Evolutionary conservation across 257 asterid species (phyloP), one percentile per base, ranked within the genome.

Genomic region (Nicotiana knightiana): DNA sequence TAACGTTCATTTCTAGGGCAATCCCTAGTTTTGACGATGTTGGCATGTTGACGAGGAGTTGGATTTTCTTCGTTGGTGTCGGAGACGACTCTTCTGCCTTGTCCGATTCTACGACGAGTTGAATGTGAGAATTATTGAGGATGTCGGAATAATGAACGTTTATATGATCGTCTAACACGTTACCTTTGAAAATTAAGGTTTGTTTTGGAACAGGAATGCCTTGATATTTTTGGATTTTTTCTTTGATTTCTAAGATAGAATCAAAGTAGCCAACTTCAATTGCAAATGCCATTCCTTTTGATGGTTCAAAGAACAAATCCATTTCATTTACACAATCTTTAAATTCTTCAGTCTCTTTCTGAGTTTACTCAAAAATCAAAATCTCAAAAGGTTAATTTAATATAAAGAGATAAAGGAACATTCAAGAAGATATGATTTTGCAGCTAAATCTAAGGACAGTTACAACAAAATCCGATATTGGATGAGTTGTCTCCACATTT

Each of bases 201-300:
- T 93, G 98, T 10, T 79, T 84, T 58, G 94, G 66, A 16, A 88
- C 57, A 43, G 97, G 96, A 63, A 92, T 87, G 13, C 87, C 88
- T 1, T 85, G 85, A 9, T 86, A 1, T 55, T 88, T 91, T 5
- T 88, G 87, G 30, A 93, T 85, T 76, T 89, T 92, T 76, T 90
- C 90, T 85, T 93, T 93, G 89, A 93, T 92, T 77, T 93, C 97
- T 2, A 80, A 51, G 21, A 92, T 86, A 0, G 96, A 86, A 71
- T 91, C 96, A 57, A 92, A 92, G 88, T 85, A 91, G 53, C 96
- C 93, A 1, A 90, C 88, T 83, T 93, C 98, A 9, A 92, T 80
- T 83, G 59, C 32, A 92, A 91, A 93, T 7, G 84, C 66, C 46
- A 37, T 79, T 76, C 91, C 92, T 10, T 80, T 82, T 21, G 84